phyloP scores from a whole-genome alignment of 345 rosid genomes.

The Eucalyptus tenuipes region DNA sequence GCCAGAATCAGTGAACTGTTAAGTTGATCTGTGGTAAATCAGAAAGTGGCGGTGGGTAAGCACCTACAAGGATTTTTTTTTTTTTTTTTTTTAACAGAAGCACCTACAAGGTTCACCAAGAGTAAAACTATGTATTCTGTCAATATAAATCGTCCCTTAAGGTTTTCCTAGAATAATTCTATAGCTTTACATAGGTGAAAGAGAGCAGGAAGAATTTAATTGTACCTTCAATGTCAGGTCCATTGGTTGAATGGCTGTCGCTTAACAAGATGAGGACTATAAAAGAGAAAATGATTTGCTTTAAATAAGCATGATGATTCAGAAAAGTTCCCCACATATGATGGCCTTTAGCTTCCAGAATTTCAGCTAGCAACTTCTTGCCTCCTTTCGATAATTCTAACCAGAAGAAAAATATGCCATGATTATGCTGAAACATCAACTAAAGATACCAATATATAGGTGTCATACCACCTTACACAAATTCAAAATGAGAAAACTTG shows the following conservation, averaged over 20 bases:
- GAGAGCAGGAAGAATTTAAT: neutral
- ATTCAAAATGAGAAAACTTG: neutral
- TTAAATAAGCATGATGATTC: slow-evolving; percentile 6
- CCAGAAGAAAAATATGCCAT: neutral
- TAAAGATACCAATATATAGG: neutral
- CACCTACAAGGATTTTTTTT: neutral
- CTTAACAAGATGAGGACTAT: slow-evolving; percentile 17
- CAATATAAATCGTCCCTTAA: neutral
- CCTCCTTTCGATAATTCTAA: slow-evolving; percentile 8
- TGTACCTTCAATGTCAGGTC: slow-evolving; percentile 68
- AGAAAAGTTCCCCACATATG: slow-evolving; percentile 3
- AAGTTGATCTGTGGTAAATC: neutral
- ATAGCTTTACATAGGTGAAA: neutral
- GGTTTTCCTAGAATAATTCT: neutral
- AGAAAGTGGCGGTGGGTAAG: neutral
- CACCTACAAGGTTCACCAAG: neutral
- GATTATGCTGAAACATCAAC: neutral
- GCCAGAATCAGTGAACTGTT: neutral
- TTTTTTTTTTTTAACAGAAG: too few species aligned
- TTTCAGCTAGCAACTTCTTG: neutral
- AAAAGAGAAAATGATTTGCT: slow-evolving; percentile 19
- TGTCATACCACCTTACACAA: neutral
- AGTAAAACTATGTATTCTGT: neutral
- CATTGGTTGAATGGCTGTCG: slow-evolving; percentile 25
- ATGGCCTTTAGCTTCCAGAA: neutral